phyloP scores from a whole-genome alignment of 2,329 filamentous ascomycete genomes.

The Phoma sp. region DNA sequence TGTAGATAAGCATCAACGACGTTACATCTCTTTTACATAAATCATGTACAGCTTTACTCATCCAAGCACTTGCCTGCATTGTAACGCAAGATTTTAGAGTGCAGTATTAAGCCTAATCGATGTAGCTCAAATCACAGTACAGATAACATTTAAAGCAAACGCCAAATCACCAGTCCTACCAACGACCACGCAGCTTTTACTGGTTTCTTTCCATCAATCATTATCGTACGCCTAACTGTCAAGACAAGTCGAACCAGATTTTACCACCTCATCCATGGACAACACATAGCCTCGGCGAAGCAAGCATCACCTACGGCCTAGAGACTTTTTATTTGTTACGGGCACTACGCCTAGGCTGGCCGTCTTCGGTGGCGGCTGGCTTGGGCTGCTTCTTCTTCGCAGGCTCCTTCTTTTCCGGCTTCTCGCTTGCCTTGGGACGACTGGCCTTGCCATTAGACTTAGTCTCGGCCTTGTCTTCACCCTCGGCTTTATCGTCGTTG shows the following conservation, averaged over 20 bases:
- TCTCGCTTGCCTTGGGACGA: constrained; percentile 52
- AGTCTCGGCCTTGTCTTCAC: constrained; percentile 30
- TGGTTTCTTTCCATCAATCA: neutral
- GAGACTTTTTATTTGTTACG: constrained; percentile 44
- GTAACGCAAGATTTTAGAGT: neutral
- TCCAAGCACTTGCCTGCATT: neutral
- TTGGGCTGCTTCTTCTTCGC: constrained; percentile 56
- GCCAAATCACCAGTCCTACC: neutral
- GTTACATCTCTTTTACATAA: neutral
- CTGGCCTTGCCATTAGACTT: constrained; percentile 49
- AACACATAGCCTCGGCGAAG: neutral
- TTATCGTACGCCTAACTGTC: constrained; percentile 5
- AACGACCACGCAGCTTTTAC: neutral
- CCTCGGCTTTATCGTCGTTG: constrained; percentile 34
- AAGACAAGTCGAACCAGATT: neutral
- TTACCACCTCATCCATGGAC: neutral
- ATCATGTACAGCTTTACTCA: neutral
- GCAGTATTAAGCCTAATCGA: neutral
- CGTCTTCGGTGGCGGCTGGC: constrained; percentile 58
- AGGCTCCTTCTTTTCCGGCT: constrained; percentile 51
- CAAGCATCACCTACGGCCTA: neutral
- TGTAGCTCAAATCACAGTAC: neutral
- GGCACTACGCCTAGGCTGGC: constrained; percentile 56
- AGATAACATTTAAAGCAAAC: neutral
- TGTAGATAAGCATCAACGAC: constrained; percentile 10